Percentiles rank a stretch among this genome's conserved stretches.
These are phyloP conservation scores for Heliamphora pulchella DNA, from an alignment of 179 eudicot species.

Conservation along the genomic window DNA sequence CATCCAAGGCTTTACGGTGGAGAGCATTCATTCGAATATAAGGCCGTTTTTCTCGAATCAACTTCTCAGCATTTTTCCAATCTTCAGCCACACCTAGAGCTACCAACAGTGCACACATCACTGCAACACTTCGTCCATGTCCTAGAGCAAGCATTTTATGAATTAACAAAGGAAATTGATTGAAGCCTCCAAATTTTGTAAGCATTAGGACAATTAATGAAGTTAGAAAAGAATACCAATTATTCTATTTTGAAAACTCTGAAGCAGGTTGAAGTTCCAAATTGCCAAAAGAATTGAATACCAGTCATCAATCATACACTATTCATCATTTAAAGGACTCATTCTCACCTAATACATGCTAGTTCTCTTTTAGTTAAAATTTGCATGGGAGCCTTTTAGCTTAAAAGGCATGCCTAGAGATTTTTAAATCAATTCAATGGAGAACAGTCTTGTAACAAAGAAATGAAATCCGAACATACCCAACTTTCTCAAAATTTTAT, in stretches of 20 bases:
- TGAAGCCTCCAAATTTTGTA: not conserved
- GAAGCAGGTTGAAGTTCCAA: not conserved
- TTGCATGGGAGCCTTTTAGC: not conserved
- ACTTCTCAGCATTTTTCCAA: constrained; percentile 83
- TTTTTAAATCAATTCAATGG: too few species aligned
- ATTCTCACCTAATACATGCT: not conserved
- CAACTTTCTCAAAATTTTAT: not conserved
- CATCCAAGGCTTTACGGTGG: constrained; percentile 68
- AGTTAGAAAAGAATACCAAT: not conserved
- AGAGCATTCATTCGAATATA: constrained; percentile 69
- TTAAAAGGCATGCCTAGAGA: not conserved
- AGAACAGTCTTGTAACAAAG: not conserved
- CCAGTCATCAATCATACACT: not conserved
- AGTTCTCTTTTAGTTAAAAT: not conserved
- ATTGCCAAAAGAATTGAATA: not conserved
- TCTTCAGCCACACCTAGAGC: constrained; percentile 71
- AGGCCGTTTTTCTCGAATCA: constrained; percentile 52
- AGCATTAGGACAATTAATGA: not conserved
- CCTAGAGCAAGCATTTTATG: constrained; percentile 34
- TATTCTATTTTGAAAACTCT: not conserved
- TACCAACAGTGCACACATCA: constrained; percentile 71
- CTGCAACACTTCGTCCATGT: constrained; percentile 89
- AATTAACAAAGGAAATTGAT: not conserved
- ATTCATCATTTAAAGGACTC: not conserved
- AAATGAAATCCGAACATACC: not conserved